Evolutionary conservation across 2,329 filamentous ascomycete genomes (phyloP).

Genomic region (Zymoseptoria tritici): DNA sequence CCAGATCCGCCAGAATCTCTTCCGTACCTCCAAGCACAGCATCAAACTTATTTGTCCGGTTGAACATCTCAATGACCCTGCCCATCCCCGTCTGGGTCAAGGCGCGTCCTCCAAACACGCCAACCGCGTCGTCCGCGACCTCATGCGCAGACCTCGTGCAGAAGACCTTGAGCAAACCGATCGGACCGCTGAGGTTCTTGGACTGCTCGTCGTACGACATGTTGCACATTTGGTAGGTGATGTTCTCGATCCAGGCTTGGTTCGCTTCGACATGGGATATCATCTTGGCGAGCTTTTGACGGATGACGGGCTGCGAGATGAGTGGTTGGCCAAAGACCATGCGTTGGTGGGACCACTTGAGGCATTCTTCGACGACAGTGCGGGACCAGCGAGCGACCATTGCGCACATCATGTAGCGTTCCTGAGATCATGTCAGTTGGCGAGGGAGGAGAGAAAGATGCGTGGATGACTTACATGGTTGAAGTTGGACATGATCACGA

Average conservation of each 20-base stretch:
- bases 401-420: slow-evolving; percentile 36
- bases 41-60: slow-evolving; percentile 70
- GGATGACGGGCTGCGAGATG: slow-evolving; percentile 54
- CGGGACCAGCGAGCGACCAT: slow-evolving; percentile 58
- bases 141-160: slow-evolving; percentile 71
- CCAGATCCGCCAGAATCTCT: slow-evolving; percentile 73
- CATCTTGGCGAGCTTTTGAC: slow-evolving; percentile 63
- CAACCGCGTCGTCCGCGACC: slow-evolving; percentile 73
- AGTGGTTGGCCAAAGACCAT: slow-evolving; percentile 76
- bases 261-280: slow-evolving; percentile 74
- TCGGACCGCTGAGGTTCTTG: slow-evolving; percentile 68
- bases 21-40: slow-evolving; percentile 67
- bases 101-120: slow-evolving; percentile 78
- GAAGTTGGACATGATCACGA: slow-evolving; percentile 79
- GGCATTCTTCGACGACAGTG: slow-evolving; percentile 69
- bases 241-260: slow-evolving; percentile 76
- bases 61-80: slow-evolving; percentile 72
- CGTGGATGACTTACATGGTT: slow-evolving; percentile 53
- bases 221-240: slow-evolving; percentile 82
- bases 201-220: slow-evolving; percentile 74
- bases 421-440: slow-evolving; percentile 10
- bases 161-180: slow-evolving; percentile 74
- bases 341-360: slow-evolving; percentile 85
- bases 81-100: slow-evolving; percentile 81
- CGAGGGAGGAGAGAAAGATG: not conserved